phyloP scores from a whole-genome alignment of 108 stramenopile genomes.

The Nitzschia sp. region DNA sequence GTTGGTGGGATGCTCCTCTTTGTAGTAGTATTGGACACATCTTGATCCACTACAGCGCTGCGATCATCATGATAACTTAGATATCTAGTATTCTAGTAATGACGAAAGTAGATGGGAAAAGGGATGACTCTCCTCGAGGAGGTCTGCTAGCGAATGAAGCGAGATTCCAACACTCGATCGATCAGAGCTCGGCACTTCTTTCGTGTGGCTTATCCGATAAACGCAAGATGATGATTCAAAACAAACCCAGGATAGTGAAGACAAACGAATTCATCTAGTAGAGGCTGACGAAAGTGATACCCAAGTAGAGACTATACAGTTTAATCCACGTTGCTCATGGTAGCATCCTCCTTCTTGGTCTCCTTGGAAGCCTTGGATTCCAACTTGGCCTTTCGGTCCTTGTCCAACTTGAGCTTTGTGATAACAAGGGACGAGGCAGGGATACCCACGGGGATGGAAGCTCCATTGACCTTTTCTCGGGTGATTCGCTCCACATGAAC shows the following conservation, averaged over 20 bases:
- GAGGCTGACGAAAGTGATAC: not conserved
- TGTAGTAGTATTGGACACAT: not conserved
- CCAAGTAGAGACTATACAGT: not conserved
- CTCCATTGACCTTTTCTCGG: slow-evolving; percentile 97
- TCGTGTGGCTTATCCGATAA: not conserved
- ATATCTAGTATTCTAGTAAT: not conserved
- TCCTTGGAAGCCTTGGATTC: slow-evolving; percentile 91
- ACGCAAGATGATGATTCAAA: not conserved
- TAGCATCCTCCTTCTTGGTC: slow-evolving; percentile 70
- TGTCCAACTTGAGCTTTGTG: slow-evolving; percentile 99
- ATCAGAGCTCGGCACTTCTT: too few relatives aligned
- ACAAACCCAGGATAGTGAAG: not conserved
- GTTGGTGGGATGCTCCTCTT: not conserved
- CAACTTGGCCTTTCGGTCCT: slow-evolving; percentile 95
- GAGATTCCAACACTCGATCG: too few relatives aligned
- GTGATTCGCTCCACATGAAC: slow-evolving; percentile 97
- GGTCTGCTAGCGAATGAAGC: too few relatives aligned
- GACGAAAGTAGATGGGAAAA: not conserved
- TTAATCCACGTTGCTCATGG: slow-evolving; percentile 98
- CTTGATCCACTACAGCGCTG: too few relatives aligned
- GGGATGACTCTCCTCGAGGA: too few relatives aligned
- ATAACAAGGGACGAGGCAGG: slow-evolving; percentile 94
- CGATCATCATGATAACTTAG: too few relatives aligned
- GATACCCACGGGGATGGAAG: slow-evolving; percentile 91
- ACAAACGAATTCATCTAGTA: not conserved